Evolutionary conservation across 139 green algal genomes (phyloP).

Genomic region (Coccomyxa sp.): DNA sequence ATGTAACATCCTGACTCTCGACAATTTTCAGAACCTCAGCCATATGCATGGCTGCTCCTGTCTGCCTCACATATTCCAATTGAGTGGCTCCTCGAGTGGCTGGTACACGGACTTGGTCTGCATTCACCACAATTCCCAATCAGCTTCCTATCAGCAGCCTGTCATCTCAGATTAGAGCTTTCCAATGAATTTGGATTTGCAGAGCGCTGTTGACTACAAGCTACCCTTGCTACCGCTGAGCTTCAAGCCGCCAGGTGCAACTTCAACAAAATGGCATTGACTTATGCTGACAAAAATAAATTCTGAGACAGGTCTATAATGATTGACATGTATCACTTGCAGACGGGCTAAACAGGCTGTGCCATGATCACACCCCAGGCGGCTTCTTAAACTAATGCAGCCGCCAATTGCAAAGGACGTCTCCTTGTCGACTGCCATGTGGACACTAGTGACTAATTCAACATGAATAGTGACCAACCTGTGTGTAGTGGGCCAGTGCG

Average conservation of each 20-base stretch:
- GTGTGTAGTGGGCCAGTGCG: slow-evolving; percentile 60
- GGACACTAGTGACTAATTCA: background rate
- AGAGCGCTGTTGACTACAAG: background rate
- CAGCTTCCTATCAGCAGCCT: background rate
- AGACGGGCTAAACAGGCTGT: too few relatives aligned
- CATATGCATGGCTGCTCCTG: too few relatives aligned
- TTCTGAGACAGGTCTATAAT: too few relatives aligned
- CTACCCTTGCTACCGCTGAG: background rate
- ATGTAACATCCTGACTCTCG: too few relatives aligned
- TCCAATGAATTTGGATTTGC: background rate
- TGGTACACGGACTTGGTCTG: slow-evolving; percentile 51
- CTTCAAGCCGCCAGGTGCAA: background rate
- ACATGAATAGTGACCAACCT: slow-evolving; percentile 17
- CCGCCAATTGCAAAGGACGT: too few relatives aligned
- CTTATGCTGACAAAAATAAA: too few relatives aligned
- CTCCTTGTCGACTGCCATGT: background rate
- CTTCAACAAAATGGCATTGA: too few relatives aligned
- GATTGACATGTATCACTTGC: too few relatives aligned
- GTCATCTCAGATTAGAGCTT: background rate
- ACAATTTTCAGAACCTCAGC: too few relatives aligned
- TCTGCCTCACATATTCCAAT: slow-evolving; percentile 6
- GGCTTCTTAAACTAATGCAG: too few relatives aligned
- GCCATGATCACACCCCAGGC: too few relatives aligned
- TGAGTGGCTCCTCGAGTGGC: slow-evolving; percentile 27
- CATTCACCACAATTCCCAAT: background rate